Evolutionary conservation across 2,329 filamentous ascomycete species (phyloP).

Genomic region (Emmonsiellopsis sp.): DNA sequence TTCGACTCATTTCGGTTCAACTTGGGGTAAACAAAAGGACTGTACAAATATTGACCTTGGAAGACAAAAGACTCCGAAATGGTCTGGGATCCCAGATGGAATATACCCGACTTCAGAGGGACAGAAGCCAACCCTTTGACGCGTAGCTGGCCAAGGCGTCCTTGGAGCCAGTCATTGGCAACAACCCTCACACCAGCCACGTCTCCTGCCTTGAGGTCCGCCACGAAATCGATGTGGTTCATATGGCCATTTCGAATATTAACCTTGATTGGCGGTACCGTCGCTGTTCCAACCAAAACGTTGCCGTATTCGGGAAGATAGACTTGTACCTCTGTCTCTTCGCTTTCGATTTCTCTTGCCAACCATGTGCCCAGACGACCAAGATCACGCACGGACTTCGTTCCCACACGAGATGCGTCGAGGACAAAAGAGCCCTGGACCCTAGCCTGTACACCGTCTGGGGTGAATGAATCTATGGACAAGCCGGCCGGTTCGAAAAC

Average conservation of each 20-base stretch:
- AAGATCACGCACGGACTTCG: constrained; percentile 61
- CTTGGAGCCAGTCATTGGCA: constrained; percentile 81
- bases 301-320: constrained; percentile 77
- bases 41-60: constrained; percentile 63
- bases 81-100: constrained; percentile 68
- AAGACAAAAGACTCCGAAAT: constrained; percentile 68
- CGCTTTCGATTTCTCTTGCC: constrained; percentile 64
- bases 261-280: constrained; percentile 65
- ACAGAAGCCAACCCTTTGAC: constrained; percentile 67
- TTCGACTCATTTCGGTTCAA: constrained; percentile 10
- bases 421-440: constrained; percentile 75
- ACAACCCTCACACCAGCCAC: constrained; percentile 67
- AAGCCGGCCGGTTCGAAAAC: constrained; percentile 76
- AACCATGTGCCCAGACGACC: constrained; percentile 74
- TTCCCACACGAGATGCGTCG: constrained; percentile 66
- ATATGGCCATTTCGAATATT: constrained; percentile 68
- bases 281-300: constrained; percentile 66
- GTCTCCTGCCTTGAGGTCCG: constrained; percentile 67
- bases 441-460: constrained; percentile 66
- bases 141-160: constrained; percentile 60
- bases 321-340: constrained; percentile 63
- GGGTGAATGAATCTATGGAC: constrained; percentile 76
- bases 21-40: constrained; percentile 34
- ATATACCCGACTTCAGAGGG: constrained; percentile 65
- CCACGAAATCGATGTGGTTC: constrained; percentile 70